Base-by-base conservation (phyloP, 2,329 filamentous ascomycete genomes). In the Monascus ruber region DNA sequence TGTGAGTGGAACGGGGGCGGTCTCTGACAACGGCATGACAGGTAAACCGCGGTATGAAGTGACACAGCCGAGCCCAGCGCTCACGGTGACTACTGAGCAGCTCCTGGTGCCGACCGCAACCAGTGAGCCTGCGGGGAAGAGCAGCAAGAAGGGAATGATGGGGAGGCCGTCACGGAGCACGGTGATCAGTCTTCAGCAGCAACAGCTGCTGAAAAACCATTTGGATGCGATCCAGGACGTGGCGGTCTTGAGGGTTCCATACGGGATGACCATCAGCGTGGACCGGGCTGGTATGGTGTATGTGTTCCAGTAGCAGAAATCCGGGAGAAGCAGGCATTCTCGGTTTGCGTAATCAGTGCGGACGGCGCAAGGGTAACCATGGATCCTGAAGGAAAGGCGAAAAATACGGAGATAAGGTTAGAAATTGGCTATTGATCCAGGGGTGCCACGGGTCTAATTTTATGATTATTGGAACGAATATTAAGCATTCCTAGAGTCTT, bases 261-360 rank as follows among this genome's bases (percentile, higher is more conserved):
- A 94, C 60, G 83, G 83, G 4, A 95, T 96, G 85, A 83, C 88
- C 28, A 72, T 96, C 36, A 93, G 84, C 48, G 88, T 83, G 39
- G 91, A 98, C 68, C 73, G 89, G 51, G 84, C 81, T 31, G 91
- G 91, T 0, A 81, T 89, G 58, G 79, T 96, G 34, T 94, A 91
- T 70, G 80, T 95, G 38, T 94, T 78, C 58, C 74, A 76, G 56
- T 80, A 40, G 33, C 28, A 38, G 39, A 37, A 17, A 17, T 17
- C 17, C 17, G 17, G 17, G 17, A 17, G 17, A 17, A 17, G 17
- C 17, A 17, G 17, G 17, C 17, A 17, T 17, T 17, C 2, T 17
- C 17, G 17, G 17, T 17, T 17, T 17, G 17, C 17, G 17, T 17
- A 17, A 17, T 17, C 17, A 17, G 17, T 17, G 17, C 17, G 17